phyloP scores from a whole-genome alignment of 768 basidiomycete species.

The Tricholoma sp. region DNA sequence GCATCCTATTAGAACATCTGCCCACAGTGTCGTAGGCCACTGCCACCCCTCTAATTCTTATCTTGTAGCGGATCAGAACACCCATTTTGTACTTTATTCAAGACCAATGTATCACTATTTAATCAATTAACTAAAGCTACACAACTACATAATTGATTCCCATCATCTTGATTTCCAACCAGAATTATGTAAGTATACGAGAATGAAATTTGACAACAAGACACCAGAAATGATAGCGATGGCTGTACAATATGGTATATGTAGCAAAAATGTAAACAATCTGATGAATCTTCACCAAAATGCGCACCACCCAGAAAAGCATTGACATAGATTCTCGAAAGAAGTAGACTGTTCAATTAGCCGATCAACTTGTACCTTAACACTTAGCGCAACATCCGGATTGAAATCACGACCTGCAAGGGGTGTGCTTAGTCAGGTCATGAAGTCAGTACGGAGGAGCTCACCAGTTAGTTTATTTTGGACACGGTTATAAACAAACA shows the following conservation, averaged over 20 bases:
- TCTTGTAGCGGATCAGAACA: too few species aligned
- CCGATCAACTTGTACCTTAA: conserved; percentile 86
- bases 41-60: conserved; percentile 62
- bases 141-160: not conserved
- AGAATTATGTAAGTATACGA: too few species aligned
- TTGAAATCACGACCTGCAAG: conserved; percentile 86
- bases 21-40: conserved; percentile 81
- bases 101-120: not conserved
- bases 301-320: conserved; percentile 94
- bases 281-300: conserved; percentile 50
- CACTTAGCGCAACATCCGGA: conserved; percentile 65
- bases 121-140: not conserved
- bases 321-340: conserved; percentile 93
- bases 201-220: too few species aligned
- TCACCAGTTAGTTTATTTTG: conserved; percentile 90
- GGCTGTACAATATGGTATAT: conserved; percentile 8
- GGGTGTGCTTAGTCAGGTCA: not conserved
- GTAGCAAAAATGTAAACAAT: conserved; percentile 3
- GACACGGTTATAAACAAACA: conserved; percentile 92
- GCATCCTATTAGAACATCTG: conserved; percentile 66
- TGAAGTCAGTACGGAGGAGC: conserved; percentile 10
- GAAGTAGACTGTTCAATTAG: conserved; percentile 92
- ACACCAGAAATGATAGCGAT: not conserved
- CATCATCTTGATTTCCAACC: not conserved
- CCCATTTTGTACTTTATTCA: not conserved